Evolutionary conservation across 2,329 filamentous ascomycete genomes (phyloP), one percentile per base, ranked within the genome.

Genomic region (Colletotrichum sojae): DNA sequence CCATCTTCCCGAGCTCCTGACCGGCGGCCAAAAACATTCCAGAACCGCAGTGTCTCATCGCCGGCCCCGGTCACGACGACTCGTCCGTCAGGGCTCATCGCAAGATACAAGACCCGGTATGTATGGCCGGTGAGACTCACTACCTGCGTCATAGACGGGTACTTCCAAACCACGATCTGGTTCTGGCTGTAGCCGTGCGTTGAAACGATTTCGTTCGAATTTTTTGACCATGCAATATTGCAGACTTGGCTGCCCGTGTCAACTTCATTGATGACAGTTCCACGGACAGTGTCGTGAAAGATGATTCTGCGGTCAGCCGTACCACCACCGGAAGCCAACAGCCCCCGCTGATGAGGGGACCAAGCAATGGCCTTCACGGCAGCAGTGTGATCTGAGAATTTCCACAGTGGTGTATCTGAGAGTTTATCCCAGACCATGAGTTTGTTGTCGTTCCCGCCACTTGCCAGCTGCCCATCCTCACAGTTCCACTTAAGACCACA

Each of bases 101-200:
- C 95, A 60, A 99, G 86, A 79, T 98, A 99, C 3, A 99, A 86
- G 13, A 99, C 96, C 76, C 96, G 92, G 81, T 97, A 98, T 1
- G 96, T 99, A 79, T 99, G 96, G 0, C 96, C 96, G 0, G 96
- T 99, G 53, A 99, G 85, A 73, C 94, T 97, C 48, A 94, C 95
- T 9, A 99, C 94, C 79, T 98, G 96, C 56, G 94, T 94, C 96
- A 99, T 98, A 73, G 92, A 95, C 1, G 96, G 96, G 77, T 99
- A 99, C 78, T 99, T 99, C 96, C 96, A 99, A 63, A 99, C 94
- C 45, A 98, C 95, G 75, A 99, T 98, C 80, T 98, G 96, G 79
- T 99, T 98, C 78, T 99, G 96, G 74, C 92, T 95, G 83, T 98
- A 99, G 6, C 96, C 96, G 77, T 99, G 96, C 1, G 96, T 99